Evolutionary conservation across 2,329 filamentous ascomycete species (phyloP).

Genomic region (Phaeoacremonium minimum): DNA sequence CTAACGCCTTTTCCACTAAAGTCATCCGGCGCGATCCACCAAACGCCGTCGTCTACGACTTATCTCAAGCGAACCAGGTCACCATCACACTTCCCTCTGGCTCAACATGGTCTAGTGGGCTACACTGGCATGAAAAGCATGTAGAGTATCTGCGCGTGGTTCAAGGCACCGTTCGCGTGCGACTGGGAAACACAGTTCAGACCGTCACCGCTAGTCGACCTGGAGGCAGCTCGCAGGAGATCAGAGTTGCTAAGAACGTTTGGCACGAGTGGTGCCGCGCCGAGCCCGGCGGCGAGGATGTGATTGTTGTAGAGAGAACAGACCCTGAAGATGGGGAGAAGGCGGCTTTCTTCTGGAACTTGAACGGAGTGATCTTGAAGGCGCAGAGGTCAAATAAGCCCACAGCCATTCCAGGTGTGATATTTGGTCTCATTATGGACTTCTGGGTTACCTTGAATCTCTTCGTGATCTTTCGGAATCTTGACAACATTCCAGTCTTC

Average conservation of each 20-base stretch:
- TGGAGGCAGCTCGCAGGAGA: constrained; percentile 17
- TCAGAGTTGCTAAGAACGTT: constrained; percentile 27
- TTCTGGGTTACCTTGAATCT: constrained; percentile 22
- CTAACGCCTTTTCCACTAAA: neutral
- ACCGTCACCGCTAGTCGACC: constrained; percentile 14
- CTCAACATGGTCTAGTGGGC: constrained; percentile 42
- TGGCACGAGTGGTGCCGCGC: constrained; percentile 44
- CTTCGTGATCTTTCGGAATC: constrained; percentile 18
- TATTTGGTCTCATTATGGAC: constrained; percentile 14
- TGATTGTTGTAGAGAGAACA: constrained; percentile 40
- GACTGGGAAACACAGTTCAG: constrained; percentile 10
- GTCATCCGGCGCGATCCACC: constrained; percentile 9
- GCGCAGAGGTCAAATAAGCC: constrained; percentile 6
- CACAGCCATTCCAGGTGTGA: constrained; percentile 8
- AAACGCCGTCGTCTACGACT: constrained; percentile 18
- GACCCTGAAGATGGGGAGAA: constrained; percentile 39
- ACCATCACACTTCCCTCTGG: constrained; percentile 35
- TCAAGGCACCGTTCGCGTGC: constrained; percentile 26
- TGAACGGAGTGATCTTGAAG: constrained; percentile 35
- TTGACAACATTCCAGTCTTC: constrained; percentile 25
- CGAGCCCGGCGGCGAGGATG: constrained; percentile 22
- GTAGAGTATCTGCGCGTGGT: constrained; percentile 39
- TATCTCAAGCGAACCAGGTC: constrained; percentile 28
- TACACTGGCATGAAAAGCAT: constrained; percentile 44
- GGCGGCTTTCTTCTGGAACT: constrained; percentile 43